These are phyloP conservation scores for Amylocystis lapponica DNA, from an alignment of 768 basidiomycete species.

Conservation along the genomic window DNA sequence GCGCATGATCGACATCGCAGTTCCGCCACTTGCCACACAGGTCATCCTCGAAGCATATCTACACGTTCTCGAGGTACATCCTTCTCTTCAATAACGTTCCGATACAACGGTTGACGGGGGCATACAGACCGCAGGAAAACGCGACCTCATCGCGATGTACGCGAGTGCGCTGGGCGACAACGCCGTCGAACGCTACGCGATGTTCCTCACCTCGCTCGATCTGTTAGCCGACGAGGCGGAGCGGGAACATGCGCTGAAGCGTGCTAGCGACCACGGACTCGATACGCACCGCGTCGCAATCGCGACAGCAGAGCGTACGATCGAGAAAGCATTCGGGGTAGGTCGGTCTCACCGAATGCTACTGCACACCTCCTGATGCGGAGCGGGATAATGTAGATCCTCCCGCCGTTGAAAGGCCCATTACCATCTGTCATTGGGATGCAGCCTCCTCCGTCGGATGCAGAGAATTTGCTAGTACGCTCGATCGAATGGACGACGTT, in stretches of 20 bases:
- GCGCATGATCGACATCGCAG: conserved; percentile 69
- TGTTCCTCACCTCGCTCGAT: conserved; percentile 78
- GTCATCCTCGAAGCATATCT: conserved; percentile 86
- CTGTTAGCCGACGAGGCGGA: conserved; percentile 58
- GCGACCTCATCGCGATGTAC: conserved; percentile 89
- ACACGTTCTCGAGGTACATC: conserved; percentile 71
- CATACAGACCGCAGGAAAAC: conserved; percentile 64
- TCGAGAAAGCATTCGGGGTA: conserved; percentile 66
- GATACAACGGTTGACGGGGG: not conserved
- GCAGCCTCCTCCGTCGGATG: conserved; percentile 50
- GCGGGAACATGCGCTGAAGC: conserved; percentile 61
- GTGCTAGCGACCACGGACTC: conserved; percentile 80
- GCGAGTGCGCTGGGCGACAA: conserved; percentile 87
- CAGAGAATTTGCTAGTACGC: conserved; percentile 65
- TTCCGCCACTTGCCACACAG: conserved; percentile 73
- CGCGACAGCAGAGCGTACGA: conserved; percentile 72
- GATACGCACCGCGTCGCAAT: conserved; percentile 77
- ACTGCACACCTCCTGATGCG: conserved; percentile 1
- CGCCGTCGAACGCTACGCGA: conserved; percentile 86
- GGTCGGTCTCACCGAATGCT: conserved; percentile 8
- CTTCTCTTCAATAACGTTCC: not conserved
- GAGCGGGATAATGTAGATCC: conserved; percentile 30
- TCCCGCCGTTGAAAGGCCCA: conserved; percentile 49
- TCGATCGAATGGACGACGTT: conserved; percentile 94
- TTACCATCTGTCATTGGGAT: conserved; percentile 56